These are phyloP conservation scores for Sphagnum fallax DNA, from an alignment of 228 moss, liverwort and hornwort genomes.

Conservation along the genomic window DNA sequence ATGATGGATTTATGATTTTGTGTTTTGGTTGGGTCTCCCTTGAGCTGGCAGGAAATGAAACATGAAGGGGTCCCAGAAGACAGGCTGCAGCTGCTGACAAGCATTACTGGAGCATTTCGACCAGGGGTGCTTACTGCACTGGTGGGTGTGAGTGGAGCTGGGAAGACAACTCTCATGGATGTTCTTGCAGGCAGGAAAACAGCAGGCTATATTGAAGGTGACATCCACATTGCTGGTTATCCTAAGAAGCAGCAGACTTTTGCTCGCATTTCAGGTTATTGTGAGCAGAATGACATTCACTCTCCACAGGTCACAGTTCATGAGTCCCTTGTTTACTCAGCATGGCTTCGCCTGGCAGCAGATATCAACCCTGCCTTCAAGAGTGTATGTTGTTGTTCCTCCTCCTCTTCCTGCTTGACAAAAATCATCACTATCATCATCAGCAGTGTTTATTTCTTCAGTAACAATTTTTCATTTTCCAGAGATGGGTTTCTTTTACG, in stretches of 20 bases:
- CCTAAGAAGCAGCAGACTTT: conserved; percentile 13
- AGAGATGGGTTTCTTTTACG: no score
- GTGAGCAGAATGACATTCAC: conserved; percentile 19
- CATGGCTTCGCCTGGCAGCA: conserved; percentile 12
- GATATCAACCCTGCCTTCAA: neutral
- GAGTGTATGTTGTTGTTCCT: conserved; percentile 1
- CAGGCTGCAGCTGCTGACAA: conserved; percentile 9
- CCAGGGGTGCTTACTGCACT: conserved; percentile 18
- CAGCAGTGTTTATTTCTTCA: no score
- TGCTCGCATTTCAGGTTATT: conserved; percentile 14
- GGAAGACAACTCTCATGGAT: conserved; percentile 19
- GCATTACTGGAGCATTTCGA: conserved; percentile 12
- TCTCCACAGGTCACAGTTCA: conserved; percentile 12
- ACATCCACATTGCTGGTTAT: conserved; percentile 11
- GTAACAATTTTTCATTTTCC: no score
- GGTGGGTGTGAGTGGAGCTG: conserved; percentile 20
- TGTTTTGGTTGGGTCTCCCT: no score
- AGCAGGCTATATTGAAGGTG: conserved; percentile 16
- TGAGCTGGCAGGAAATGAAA: conserved; percentile 17
- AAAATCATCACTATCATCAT: no score
- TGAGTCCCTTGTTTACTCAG: conserved; percentile 14
- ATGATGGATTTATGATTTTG: no score
- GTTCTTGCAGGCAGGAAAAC: conserved; percentile 17
- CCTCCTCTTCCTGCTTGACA: neutral
- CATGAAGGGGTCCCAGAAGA: conserved; percentile 5